Conservation (phyloP, 139 green algal genomes). For the Mesostigma viride region DNA sequence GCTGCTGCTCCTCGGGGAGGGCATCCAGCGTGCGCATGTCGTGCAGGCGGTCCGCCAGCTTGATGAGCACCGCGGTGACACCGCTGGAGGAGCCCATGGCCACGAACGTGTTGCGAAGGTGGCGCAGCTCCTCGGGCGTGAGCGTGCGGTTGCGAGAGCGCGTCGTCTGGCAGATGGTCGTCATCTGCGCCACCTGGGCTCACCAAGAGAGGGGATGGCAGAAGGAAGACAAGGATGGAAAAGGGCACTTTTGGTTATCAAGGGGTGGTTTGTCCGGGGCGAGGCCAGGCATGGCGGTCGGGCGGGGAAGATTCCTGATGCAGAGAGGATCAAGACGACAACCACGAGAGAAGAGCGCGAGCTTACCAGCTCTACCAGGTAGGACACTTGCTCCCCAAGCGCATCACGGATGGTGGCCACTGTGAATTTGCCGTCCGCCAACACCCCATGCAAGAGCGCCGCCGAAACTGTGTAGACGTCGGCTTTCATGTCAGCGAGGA, state of each 20-base stretch:
- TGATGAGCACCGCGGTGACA: slow-evolving; percentile 75
- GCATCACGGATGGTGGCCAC: neutral
- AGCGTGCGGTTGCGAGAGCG: slow-evolving; percentile 12
- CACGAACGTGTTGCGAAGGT: slow-evolving; percentile 56
- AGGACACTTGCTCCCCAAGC: neutral
- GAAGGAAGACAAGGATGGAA: neutral
- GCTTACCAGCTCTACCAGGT: neutral
- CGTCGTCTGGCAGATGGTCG: slow-evolving; percentile 17
- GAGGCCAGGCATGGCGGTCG: neutral
- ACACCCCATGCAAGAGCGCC: neutral
- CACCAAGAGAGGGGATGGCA: too few species aligned
- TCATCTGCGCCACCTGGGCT: slow-evolving; percentile 31
- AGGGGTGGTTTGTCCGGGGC: neutral
- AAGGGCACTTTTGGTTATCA: neutral
- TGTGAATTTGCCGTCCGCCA: neutral
- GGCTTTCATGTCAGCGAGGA: slow-evolving; percentile 24
- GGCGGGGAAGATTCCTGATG: too few species aligned
- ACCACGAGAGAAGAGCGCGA: neutral
- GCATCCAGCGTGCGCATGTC: slow-evolving; percentile 62
- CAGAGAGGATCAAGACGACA: neutral
- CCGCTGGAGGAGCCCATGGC: slow-evolving; percentile 41
- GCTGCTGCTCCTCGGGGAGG: slow-evolving; percentile 52
- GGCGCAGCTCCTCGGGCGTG: slow-evolving; percentile 5
- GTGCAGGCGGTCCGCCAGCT: slow-evolving; percentile 66
- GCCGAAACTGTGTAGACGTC: slow-evolving; percentile 31